Percentiles rank a stretch among this genome's conserved stretches.
phyloP scores from a whole-genome alignment of 768 basidiomycete genomes.

The Psilocybe sp. region DNA sequence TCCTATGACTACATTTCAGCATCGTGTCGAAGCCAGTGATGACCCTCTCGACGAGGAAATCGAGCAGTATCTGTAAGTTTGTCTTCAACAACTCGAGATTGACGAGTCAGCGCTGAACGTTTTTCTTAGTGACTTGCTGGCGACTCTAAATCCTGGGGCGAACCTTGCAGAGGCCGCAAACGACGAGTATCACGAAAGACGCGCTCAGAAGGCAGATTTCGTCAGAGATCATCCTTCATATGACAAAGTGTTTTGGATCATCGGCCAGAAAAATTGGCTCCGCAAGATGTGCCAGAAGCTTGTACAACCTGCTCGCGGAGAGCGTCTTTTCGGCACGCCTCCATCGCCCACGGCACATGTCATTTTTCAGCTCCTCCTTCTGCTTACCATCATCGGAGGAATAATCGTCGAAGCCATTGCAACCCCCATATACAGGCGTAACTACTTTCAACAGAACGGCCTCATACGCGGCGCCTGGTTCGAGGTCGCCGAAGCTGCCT shows the following conservation, averaged over 20 bases:
- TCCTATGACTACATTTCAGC: constrained; percentile 55
- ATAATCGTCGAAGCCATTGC: constrained; percentile 82
- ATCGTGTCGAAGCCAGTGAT: constrained; percentile 27
- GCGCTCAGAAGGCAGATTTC: constrained; percentile 80
- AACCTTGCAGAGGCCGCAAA: constrained; percentile 47
- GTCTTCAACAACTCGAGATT: background rate
- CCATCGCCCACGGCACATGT: constrained; percentile 64
- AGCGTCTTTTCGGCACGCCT: constrained; percentile 81
- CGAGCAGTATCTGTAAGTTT: constrained; percentile 70
- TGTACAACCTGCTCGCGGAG: constrained; percentile 79
- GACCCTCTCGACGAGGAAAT: constrained; percentile 54
- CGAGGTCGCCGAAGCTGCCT: constrained; percentile 71
- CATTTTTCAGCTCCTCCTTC: constrained; percentile 71
- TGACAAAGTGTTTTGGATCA: constrained; percentile 87
- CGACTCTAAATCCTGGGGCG: constrained; percentile 56
- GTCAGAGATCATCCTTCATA: constrained; percentile 86
- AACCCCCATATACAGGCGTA: constrained; percentile 77
- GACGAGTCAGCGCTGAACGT: constrained; percentile 1
- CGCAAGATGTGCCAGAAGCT: constrained; percentile 79
- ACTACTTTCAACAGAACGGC: constrained; percentile 63
- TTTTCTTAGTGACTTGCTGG: constrained; percentile 60
- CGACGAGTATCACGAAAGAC: constrained; percentile 66
- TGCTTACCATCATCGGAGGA: constrained; percentile 75
- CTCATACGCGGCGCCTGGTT: constrained; percentile 78
- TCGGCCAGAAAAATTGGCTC: constrained; percentile 73